These are phyloP conservation scores for Cajanus cajan DNA, from an alignment of 306 rosid species.

Conservation along the genomic window DNA sequence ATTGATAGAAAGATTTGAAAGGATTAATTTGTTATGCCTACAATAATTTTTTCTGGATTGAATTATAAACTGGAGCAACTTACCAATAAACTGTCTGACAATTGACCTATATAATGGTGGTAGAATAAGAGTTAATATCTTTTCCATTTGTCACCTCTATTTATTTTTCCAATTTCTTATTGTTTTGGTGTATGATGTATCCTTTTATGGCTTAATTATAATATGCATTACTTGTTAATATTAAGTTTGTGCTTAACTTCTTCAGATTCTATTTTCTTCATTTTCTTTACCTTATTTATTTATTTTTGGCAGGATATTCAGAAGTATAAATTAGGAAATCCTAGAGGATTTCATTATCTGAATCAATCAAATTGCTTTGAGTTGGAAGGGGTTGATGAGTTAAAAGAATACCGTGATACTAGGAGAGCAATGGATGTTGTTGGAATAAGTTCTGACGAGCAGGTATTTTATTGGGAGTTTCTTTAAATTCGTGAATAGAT, in stretches of 20 bases:
- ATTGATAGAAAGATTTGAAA: conserved; percentile 25
- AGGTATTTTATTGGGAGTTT: conserved; percentile 55
- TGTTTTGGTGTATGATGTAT: conserved; percentile 10
- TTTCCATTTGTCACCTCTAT: not conserved
- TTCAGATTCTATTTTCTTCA: conserved; percentile 14
- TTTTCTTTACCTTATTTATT: conserved; percentile 21
- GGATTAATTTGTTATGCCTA: conserved; percentile 12
- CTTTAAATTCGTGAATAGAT: conserved; percentile 20
- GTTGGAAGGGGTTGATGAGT: conserved; percentile 85
- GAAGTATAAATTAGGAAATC: conserved; percentile 85
- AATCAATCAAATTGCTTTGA: conserved; percentile 85
- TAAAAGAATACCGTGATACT: conserved; percentile 78
- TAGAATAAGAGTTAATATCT: conserved; percentile 6
- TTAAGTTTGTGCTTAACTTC: conserved; percentile 7
- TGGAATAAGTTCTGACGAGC: conserved; percentile 86
- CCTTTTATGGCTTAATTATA: conserved; percentile 19
- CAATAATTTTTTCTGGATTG: conserved; percentile 17
- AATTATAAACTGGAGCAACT: conserved; percentile 25
- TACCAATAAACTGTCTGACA: not conserved
- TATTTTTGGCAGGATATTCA: conserved; percentile 60
- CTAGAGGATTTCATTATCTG: conserved; percentile 83
- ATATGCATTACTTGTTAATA: not conserved
- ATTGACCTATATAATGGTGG: conserved; percentile 6
- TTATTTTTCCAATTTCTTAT: conserved; percentile 3
- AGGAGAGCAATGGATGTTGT: conserved; percentile 94